Evolutionary conservation across 441 rosid genomes (phyloP).

Genomic region (Euphorbia corollata): DNA sequence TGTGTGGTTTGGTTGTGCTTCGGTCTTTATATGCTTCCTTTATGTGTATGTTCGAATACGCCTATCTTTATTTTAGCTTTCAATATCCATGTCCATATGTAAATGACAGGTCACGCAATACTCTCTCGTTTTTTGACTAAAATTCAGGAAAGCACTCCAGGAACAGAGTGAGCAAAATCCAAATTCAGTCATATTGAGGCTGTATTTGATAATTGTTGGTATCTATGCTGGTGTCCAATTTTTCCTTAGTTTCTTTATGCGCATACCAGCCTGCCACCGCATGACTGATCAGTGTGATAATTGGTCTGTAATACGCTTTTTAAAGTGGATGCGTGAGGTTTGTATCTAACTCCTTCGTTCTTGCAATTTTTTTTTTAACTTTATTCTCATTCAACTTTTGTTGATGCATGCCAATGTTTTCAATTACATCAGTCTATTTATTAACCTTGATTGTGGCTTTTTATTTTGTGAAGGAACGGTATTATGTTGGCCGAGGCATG

Average conservation of each 20-base stretch:
- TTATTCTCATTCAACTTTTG: conserved; percentile 3
- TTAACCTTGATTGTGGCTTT: conserved; percentile 11
- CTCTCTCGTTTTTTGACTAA: conserved; percentile 16
- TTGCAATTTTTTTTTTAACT: conserved; percentile 9
- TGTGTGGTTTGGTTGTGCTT: conserved; percentile 74
- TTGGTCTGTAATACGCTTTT: conserved; percentile 67
- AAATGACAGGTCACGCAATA: neutral
- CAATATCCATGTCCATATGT: conserved; percentile 15
- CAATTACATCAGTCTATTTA: neutral
- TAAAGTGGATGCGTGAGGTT: conserved; percentile 99
- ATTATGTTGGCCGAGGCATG: conserved; percentile 98
- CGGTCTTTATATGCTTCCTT: conserved; percentile 70
- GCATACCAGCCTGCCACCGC: conserved; percentile 76
- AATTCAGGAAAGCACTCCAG: conserved; percentile 68
- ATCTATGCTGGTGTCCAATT: conserved; percentile 83
- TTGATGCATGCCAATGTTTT: neutral
- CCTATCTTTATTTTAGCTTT: conserved; percentile 10
- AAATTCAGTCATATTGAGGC: conserved; percentile 43
- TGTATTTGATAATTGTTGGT: conserved; percentile 72
- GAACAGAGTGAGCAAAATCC: conserved; percentile 44
- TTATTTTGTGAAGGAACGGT: conserved; percentile 54
- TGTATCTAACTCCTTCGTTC: conserved; percentile 15
- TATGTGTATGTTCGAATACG: conserved; percentile 64
- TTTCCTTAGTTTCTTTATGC: conserved; percentile 81
- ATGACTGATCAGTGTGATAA: conserved; percentile 76